Conservation (phyloP, 2,329 filamentous ascomycete genomes). For the Akanthomyces uredinophilus region DNA sequence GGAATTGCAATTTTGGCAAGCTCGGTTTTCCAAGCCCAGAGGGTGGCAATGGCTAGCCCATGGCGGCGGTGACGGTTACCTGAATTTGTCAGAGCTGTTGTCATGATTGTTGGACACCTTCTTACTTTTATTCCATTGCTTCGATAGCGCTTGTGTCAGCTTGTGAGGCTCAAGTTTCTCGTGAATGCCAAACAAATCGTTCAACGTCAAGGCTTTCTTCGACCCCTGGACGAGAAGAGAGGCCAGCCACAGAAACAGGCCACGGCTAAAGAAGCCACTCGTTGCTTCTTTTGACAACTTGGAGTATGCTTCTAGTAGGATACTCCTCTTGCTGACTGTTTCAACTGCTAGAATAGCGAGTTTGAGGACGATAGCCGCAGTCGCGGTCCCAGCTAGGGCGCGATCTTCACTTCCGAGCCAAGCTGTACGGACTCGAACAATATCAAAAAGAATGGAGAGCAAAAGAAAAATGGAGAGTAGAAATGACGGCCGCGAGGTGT, state of each 20-base stretch:
- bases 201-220: neutral
- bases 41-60: slow-evolving; percentile 8
- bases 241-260: slow-evolving; percentile 6
- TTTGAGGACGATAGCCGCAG: neutral
- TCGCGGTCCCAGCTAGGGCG: neutral
- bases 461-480: slow-evolving; percentile 3
- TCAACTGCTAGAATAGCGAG: neutral
- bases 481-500: slow-evolving; percentile 8
- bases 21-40: slow-evolving; percentile 9
- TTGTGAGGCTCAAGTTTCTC: neutral
- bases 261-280: neutral
- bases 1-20: neutral
- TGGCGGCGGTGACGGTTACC: neutral
- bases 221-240: neutral
- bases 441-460: slow-evolving; percentile 1
- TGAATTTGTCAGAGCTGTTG: neutral
- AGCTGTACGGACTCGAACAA: neutral
- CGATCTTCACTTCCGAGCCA: neutral
- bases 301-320: neutral
- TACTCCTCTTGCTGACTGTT: neutral
- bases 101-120: too few relatives aligned
- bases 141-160: neutral
- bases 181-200: slow-evolving; percentile 1
- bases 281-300: neutral
- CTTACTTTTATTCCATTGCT: neutral